phyloP scores from a whole-genome alignment of 768 basidiomycete species.

The Hydnomerulius pinastri region DNA sequence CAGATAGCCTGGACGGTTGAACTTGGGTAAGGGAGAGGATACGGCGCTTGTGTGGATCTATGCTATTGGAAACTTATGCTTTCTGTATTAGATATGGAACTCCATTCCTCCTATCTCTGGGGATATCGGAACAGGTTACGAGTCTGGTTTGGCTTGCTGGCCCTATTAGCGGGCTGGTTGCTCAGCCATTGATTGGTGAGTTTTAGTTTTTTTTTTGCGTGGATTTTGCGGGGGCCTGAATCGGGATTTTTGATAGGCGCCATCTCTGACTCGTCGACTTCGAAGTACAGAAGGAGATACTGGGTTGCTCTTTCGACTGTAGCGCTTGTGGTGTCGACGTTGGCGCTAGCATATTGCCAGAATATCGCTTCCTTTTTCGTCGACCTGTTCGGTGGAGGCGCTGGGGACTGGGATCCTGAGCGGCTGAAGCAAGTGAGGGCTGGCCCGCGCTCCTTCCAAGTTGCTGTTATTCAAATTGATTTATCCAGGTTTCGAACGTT shows the following conservation, averaged over 20 bases:
- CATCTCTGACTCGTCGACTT: slow-evolving; percentile 91
- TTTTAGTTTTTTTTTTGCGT: not conserved
- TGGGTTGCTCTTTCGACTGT: slow-evolving; percentile 91
- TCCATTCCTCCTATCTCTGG: slow-evolving; percentile 81
- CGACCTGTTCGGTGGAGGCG: slow-evolving; percentile 71
- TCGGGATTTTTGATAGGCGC: slow-evolving; percentile 63
- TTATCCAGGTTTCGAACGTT: slow-evolving; percentile 56
- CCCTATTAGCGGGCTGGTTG: slow-evolving; percentile 92
- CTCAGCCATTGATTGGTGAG: slow-evolving; percentile 96
- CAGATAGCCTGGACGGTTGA: slow-evolving; percentile 97
- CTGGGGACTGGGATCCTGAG: slow-evolving; percentile 86
- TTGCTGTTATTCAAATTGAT: not conserved
- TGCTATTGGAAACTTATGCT: slow-evolving; percentile 3
- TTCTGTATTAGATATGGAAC: slow-evolving; percentile 78
- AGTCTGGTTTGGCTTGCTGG: slow-evolving; percentile 95
- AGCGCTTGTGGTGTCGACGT: slow-evolving; percentile 75
- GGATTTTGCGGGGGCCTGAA: slow-evolving; percentile 4
- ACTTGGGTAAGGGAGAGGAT: slow-evolving; percentile 63
- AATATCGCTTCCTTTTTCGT: slow-evolving; percentile 73
- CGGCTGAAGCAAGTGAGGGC: slow-evolving; percentile 57
- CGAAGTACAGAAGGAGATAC: slow-evolving; percentile 86
- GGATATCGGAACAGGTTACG: slow-evolving; percentile 86
- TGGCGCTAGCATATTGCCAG: slow-evolving; percentile 83
- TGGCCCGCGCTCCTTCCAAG: not conserved
- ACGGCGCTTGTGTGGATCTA: not conserved